A percentile compares a stretch with the other conserved stretches of the same genome.
These are phyloP conservation scores for Stropharia rugosoannulata DNA, from an alignment of 768 basidiomycete genomes.

Conservation along the genomic window DNA sequence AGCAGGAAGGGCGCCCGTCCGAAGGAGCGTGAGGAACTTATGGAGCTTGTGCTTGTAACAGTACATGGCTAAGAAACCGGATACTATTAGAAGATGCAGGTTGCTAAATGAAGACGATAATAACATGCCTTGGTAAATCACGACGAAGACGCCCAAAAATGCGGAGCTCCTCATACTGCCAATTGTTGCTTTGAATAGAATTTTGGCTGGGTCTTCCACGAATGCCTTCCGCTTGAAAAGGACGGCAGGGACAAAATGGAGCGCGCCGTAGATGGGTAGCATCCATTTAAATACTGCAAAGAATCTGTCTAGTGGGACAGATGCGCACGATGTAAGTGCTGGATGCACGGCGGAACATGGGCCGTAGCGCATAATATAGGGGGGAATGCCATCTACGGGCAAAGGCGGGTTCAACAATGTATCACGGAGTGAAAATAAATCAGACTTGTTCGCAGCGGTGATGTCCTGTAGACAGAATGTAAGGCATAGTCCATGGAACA, in stretches of 20 bases:
- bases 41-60: conserved; percentile 69
- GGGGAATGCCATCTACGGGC: conserved; percentile 13
- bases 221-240: conserved; percentile 77
- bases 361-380: conserved; percentile 50
- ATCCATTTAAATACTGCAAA: conserved; percentile 83
- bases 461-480: conserved; percentile 39
- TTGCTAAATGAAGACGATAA: neutral
- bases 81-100: neutral
- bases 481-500: neutral
- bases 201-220: conserved; percentile 58
- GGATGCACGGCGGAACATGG: conserved; percentile 84
- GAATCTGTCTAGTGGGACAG: conserved; percentile 69
- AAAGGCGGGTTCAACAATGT: conserved; percentile 31
- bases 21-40: conserved; percentile 38
- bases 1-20: conserved; percentile 16
- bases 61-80: conserved; percentile 45
- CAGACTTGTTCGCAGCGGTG: conserved; percentile 47
- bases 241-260: conserved; percentile 86
- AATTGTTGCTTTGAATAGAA: conserved; percentile 61
- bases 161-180: conserved; percentile 84
- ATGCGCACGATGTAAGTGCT: conserved; percentile 53
- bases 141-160: conserved; percentile 82
- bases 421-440: conserved; percentile 44
- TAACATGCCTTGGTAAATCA: conserved; percentile 74
- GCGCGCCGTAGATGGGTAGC: conserved; percentile 79